Conservation (phyloP, 2,329 filamentous ascomycete species). For the Aspergillus chevalieri region DNA sequence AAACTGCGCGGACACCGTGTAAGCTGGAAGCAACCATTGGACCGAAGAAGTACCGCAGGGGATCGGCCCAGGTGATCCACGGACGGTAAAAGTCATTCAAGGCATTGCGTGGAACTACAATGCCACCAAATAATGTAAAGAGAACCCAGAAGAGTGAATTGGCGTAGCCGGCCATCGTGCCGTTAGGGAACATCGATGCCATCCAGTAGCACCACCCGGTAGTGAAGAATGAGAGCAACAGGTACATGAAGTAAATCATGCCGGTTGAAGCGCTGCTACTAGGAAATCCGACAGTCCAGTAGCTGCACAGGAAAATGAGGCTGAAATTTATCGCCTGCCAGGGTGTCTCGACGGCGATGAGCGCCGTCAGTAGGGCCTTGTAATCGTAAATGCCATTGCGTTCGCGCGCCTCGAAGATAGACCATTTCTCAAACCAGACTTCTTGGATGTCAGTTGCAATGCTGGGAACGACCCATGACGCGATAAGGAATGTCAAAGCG, state of each 20-base stretch:
- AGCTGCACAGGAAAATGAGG: slow-evolving; percentile 1
- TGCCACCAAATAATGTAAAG: slow-evolving; percentile 4
- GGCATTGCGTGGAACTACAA: background rate
- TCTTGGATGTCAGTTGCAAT: slow-evolving; percentile 2
- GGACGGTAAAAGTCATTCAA: slow-evolving; percentile 6
- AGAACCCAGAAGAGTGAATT: slow-evolving; percentile 6
- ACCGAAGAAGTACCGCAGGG: slow-evolving; percentile 5
- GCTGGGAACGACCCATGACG: slow-evolving; percentile 1
- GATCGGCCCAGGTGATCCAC: slow-evolving; percentile 7
- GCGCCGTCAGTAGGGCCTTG: slow-evolving; percentile 2
- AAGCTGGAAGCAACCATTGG: background rate
- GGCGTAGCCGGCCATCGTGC: slow-evolving; percentile 6
- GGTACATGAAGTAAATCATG: slow-evolving; percentile 4
- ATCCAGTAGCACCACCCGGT: background rate
- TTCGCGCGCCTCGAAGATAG: slow-evolving; percentile 5
- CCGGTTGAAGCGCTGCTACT: slow-evolving; percentile 2
- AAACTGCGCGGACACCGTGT: background rate
- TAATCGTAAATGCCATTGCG: slow-evolving; percentile 5
- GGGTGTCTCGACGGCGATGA: slow-evolving; percentile 5
- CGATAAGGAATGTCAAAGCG: background rate
- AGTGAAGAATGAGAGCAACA: slow-evolving; percentile 2
- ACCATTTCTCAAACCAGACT: slow-evolving; percentile 7
- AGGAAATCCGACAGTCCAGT: slow-evolving; percentile 6
- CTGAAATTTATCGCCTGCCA: slow-evolving; percentile 1
- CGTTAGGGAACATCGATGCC: slow-evolving; percentile 5